phyloP scores from a whole-genome alignment of 106 monocot species.

The Narthecium ossifragum region DNA sequence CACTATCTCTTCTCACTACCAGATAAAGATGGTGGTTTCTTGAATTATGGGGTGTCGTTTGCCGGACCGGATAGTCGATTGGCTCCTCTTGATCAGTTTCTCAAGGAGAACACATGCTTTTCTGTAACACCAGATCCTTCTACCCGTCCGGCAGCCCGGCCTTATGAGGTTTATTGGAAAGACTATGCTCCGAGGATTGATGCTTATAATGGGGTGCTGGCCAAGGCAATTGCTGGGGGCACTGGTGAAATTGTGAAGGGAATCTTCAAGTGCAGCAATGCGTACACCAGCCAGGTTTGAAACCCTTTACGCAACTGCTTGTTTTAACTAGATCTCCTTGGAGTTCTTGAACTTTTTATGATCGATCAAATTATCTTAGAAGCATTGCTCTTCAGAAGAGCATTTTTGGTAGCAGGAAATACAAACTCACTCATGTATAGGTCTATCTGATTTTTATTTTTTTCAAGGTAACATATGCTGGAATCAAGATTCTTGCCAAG shows the following conservation, averaged over 20 bases:
- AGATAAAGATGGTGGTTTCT: slow-evolving; percentile 44
- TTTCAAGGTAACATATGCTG: too few species aligned
- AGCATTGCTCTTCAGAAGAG: too few species aligned
- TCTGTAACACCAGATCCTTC: too few species aligned
- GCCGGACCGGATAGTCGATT: slow-evolving; percentile 5
- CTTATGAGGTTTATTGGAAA: slow-evolving; percentile 47
- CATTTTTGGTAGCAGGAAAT: too few species aligned
- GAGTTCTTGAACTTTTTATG: background rate
- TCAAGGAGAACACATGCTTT: slow-evolving; percentile 60
- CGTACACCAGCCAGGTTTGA: slow-evolving; percentile 55
- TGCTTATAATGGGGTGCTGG: slow-evolving; percentile 68
- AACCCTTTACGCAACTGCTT: background rate
- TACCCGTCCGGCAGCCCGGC: background rate
- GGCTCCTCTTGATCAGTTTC: slow-evolving; percentile 40
- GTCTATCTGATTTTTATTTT: too few species aligned
- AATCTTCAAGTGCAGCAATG: slow-evolving; percentile 62
- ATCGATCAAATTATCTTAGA: too few species aligned
- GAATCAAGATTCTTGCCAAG: too few species aligned
- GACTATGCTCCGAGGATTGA: slow-evolving; percentile 61
- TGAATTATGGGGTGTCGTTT: slow-evolving; percentile 89
- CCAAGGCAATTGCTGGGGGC: slow-evolving; percentile 74
- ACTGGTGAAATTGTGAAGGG: slow-evolving; percentile 86
- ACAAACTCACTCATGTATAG: too few species aligned
- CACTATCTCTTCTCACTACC: slow-evolving; percentile 83
- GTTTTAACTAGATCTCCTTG: background rate